Evolutionary conservation across 257 asterid species (phyloP).

Genomic region (Jacaranda copaia): DNA sequence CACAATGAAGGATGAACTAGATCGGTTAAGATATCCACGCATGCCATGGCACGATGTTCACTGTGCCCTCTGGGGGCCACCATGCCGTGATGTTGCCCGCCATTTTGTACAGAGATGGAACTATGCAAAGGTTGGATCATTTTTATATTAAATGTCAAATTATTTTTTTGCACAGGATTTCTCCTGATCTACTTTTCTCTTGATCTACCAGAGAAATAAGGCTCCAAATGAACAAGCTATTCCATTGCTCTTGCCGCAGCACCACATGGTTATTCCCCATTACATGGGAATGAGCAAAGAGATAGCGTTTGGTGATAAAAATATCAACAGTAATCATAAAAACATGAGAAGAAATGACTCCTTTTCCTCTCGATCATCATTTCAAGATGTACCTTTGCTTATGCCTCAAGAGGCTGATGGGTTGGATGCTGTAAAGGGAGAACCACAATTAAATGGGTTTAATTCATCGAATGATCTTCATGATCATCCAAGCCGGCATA

Average conservation of each 20-base stretch:
- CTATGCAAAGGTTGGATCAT: slow-evolving; percentile 64
- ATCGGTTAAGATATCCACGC: slow-evolving; percentile 67
- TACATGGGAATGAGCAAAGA: slow-evolving; percentile 58
- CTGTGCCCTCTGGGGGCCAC: slow-evolving; percentile 82
- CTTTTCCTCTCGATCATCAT: slow-evolving; percentile 56
- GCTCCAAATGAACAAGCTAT: slow-evolving; percentile 66
- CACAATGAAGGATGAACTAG: slow-evolving; percentile 67
- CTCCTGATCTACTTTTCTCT: slow-evolving; percentile 25
- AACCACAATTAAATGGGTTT: slow-evolving; percentile 43
- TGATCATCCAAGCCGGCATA: slow-evolving; percentile 50
- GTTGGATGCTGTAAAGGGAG: slow-evolving; percentile 44
- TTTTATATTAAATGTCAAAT: slow-evolving; percentile 8
- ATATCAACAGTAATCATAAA: slow-evolving; percentile 36
- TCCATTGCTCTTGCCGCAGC: slow-evolving; percentile 75
- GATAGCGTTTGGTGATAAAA: slow-evolving; percentile 33
- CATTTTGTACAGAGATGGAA: slow-evolving; percentile 82
- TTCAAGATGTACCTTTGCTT: slow-evolving; percentile 67
- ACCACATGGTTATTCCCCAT: slow-evolving; percentile 81
- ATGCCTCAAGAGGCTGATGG: slow-evolving; percentile 69
- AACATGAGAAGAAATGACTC: slow-evolving; percentile 46
- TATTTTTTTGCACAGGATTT: neutral
- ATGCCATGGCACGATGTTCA: slow-evolving; percentile 87
- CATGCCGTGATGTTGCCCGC: slow-evolving; percentile 74
- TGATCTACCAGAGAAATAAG: slow-evolving; percentile 59
- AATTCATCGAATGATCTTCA: slow-evolving; percentile 35